Evolutionary conservation across 176 grass and related monocot genomes (phyloP).

Genomic region (Paspalum vaginatum): DNA sequence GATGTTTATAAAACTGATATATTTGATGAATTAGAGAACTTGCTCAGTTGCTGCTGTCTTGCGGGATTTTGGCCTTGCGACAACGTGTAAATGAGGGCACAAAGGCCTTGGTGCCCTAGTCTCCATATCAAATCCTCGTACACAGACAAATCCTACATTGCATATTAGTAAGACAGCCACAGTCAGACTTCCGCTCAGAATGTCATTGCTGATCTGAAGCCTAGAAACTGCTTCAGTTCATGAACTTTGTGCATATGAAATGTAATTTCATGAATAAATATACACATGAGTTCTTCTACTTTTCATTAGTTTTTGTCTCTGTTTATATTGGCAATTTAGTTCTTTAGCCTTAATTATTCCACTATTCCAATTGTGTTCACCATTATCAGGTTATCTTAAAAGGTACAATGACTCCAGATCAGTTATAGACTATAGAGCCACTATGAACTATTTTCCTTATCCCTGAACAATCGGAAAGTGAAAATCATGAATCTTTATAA

Average conservation of each 20-base stretch:
- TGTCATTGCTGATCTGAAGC: slow-evolving; percentile 21
- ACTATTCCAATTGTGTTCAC: not conserved
- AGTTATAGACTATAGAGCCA: not conserved
- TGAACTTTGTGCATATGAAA: slow-evolving; percentile 6
- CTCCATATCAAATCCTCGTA: slow-evolving; percentile 79
- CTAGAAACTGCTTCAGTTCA: slow-evolving; percentile 7
- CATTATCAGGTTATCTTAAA: not conserved
- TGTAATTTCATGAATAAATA: slow-evolving; percentile 2
- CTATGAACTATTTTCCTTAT: not conserved
- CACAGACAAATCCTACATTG: slow-evolving; percentile 83
- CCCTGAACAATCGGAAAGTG: not conserved
- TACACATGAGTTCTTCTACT: not conserved
- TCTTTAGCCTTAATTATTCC: not conserved
- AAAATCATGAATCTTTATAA: not conserved
- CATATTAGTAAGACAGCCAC: slow-evolving; percentile 21
- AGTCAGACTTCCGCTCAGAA: not conserved
- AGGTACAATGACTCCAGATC: not conserved
- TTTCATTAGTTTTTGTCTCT: not conserved
- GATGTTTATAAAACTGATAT: slow-evolving; percentile 25
- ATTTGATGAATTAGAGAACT: slow-evolving; percentile 24
- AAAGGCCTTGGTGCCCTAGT: slow-evolving; percentile 79
- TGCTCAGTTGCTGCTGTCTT: slow-evolving; percentile 40
- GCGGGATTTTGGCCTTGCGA: slow-evolving; percentile 48
- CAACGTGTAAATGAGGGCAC: slow-evolving; percentile 71
- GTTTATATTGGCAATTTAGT: slow-evolving; percentile 15